These are phyloP conservation scores for Trichoderma virens DNA, from an alignment of 495 filamentous ascomycete genomes.

Conservation along the genomic window DNA sequence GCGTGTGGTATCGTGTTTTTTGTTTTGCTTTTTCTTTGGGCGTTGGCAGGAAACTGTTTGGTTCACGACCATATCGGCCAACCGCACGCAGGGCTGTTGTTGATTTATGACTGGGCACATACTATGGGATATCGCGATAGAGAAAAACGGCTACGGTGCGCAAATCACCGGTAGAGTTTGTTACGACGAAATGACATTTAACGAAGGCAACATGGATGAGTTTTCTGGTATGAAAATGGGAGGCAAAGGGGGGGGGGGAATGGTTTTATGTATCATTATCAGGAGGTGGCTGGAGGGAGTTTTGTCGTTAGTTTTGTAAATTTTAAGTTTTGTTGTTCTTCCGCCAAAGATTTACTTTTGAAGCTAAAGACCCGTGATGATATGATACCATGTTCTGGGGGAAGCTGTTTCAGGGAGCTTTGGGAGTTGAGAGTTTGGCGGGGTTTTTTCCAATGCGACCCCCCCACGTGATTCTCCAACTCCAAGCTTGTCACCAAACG, in stretches of 20 bases:
- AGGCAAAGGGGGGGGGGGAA: neutral
- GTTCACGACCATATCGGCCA: constrained; percentile 2
- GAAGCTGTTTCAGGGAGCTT: constrained; percentile 1
- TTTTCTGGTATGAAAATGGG: neutral
- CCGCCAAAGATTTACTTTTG: neutral
- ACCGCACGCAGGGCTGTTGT: neutral
- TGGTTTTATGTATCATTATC: neutral
- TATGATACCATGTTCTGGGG: too few species aligned
- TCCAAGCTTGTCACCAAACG: neutral
- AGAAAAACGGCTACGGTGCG: constrained; percentile 11
- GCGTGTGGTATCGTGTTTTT: neutral
- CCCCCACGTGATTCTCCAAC: neutral
- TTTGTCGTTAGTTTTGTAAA: neutral
- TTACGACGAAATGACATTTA: constrained; percentile 1
- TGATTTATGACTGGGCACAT: neutral
- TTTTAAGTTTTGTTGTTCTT: neutral
- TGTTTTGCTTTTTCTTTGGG: neutral
- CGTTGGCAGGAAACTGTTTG: neutral
- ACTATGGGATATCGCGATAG: neutral
- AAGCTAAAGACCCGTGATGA: too few species aligned
- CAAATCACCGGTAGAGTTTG: constrained; percentile 3
- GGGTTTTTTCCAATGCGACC: neutral
- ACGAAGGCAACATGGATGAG: neutral
- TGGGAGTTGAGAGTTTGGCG: too few species aligned
- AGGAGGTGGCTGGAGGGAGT: neutral